These are phyloP conservation scores for Alternaria arborescens DNA, from an alignment of 2,329 filamentous ascomycete genomes.

Conservation along the genomic window DNA sequence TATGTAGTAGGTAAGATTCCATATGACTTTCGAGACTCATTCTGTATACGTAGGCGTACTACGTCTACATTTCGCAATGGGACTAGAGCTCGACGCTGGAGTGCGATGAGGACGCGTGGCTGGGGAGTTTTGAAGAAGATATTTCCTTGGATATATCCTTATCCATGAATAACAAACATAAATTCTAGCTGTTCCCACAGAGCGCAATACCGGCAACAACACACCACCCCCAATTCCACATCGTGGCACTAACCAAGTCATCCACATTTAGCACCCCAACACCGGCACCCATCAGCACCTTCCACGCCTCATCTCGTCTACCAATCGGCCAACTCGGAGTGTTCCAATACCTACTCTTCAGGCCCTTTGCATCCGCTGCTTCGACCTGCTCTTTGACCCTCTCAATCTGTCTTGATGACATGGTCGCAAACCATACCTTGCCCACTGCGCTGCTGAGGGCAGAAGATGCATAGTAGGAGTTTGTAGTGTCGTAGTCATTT, in stretches of 20 bases:
- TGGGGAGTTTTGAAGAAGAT: not conserved
- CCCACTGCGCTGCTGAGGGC: conserved; percentile 33
- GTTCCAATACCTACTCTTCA: conserved; percentile 35
- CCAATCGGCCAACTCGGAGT: conserved; percentile 35
- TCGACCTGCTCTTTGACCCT: conserved; percentile 1
- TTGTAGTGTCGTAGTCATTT: conserved; percentile 32
- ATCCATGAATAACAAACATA: not conserved
- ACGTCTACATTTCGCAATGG: too few relatives aligned
- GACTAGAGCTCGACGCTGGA: too few relatives aligned
- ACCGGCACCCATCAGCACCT: conserved; percentile 22
- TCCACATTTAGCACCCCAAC: conserved; percentile 34
- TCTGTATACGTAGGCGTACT: too few relatives aligned
- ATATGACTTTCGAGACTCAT: too few relatives aligned
- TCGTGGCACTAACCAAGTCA: conserved; percentile 33
- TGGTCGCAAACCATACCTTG: conserved; percentile 18
- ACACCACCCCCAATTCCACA: conserved; percentile 23
- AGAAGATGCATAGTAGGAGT: conserved; percentile 41
- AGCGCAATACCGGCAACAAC: conserved; percentile 34
- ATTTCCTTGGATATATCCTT: not conserved
- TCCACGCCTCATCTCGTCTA: conserved; percentile 30
- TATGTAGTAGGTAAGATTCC: too few relatives aligned
- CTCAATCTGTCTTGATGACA: conserved; percentile 20
- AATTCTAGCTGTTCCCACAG: conserved; percentile 32
- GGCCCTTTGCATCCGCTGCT: conserved; percentile 25
- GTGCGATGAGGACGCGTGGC: not conserved